phyloP scores from a whole-genome alignment of 2,329 filamentous ascomycete genomes.

The Nannizzia gypsea region DNA sequence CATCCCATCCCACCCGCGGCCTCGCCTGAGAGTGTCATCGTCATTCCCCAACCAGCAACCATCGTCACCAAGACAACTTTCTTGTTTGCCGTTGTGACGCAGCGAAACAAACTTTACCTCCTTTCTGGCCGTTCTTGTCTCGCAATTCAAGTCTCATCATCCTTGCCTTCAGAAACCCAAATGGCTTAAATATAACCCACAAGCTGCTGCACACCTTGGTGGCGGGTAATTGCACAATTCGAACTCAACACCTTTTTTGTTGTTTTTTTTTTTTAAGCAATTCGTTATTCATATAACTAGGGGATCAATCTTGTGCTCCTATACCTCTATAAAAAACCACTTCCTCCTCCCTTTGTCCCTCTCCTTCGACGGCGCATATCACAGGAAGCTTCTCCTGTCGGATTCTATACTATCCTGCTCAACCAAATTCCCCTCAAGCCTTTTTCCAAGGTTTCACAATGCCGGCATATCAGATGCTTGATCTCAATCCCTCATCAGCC shows the following conservation, averaged over 20 bases:
- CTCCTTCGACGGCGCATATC: background rate
- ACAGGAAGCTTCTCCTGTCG: background rate
- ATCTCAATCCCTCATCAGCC: slow-evolving; percentile 37
- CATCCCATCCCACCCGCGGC: background rate
- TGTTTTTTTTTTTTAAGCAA: background rate
- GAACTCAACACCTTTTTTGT: background rate
- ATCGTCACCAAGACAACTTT: background rate
- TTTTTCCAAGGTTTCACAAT: background rate
- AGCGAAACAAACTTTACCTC: background rate
- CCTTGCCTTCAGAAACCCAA: slow-evolving; percentile 5
- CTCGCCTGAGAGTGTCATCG: background rate
- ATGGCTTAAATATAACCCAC: slow-evolving; percentile 3
- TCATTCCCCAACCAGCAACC: background rate
- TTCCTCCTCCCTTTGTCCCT: background rate
- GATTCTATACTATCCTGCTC: background rate
- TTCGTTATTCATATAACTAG: no score
- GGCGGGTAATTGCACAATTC: slow-evolving; percentile 3
- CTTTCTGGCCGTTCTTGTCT: slow-evolving; percentile 1
- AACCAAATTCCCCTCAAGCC: background rate
- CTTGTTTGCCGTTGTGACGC: slow-evolving; percentile 1
- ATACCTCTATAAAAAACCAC: background rate
- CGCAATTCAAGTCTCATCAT: slow-evolving; percentile 1
- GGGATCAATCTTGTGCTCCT: no score
- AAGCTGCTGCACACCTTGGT: background rate
- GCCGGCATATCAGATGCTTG: slow-evolving; percentile 1